Conservation (phyloP, 768 basidiomycete genomes). For the Erythrobasidium yunnanense region DNA sequence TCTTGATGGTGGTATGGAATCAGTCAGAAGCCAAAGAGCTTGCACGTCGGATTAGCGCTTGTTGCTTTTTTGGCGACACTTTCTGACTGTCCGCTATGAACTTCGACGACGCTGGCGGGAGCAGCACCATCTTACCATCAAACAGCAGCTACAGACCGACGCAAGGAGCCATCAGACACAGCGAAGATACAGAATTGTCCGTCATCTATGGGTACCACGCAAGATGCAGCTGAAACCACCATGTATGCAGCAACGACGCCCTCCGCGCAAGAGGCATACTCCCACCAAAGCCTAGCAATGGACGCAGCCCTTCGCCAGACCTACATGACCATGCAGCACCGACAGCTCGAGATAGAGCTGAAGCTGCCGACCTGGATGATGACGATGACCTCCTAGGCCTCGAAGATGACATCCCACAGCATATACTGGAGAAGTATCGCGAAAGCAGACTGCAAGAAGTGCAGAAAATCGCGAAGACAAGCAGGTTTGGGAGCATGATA, state of each 20-base stretch:
- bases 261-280: slow-evolving; percentile 46
- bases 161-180: slow-evolving; percentile 19
- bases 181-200: slow-evolving; percentile 24
- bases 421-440: slow-evolving; percentile 54
- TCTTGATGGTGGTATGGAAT: no score
- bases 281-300: slow-evolving; percentile 41
- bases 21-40: no score
- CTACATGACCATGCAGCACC: neutral
- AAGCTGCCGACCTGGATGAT: slow-evolving; percentile 29
- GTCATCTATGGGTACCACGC: neutral
- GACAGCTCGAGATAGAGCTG: slow-evolving; percentile 29
- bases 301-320: slow-evolving; percentile 37
- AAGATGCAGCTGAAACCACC: no score
- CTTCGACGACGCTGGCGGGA: neutral
- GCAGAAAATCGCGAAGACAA: slow-evolving; percentile 50
- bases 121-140: slow-evolving; percentile 6
- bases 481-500: slow-evolving; percentile 66
- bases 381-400: slow-evolving; percentile 33
- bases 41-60: no score
- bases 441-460: slow-evolving; percentile 58
- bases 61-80: no score
- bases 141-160: slow-evolving; percentile 21
- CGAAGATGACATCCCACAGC: slow-evolving; percentile 32
- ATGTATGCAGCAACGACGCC: slow-evolving; percentile 43
- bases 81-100: neutral